A percentile compares a stretch with the other conserved stretches of the same genome.
These are phyloP conservation scores for Rhodotorula kratochvilovae DNA, from an alignment of 768 basidiomycete species.

Conservation along the genomic window DNA sequence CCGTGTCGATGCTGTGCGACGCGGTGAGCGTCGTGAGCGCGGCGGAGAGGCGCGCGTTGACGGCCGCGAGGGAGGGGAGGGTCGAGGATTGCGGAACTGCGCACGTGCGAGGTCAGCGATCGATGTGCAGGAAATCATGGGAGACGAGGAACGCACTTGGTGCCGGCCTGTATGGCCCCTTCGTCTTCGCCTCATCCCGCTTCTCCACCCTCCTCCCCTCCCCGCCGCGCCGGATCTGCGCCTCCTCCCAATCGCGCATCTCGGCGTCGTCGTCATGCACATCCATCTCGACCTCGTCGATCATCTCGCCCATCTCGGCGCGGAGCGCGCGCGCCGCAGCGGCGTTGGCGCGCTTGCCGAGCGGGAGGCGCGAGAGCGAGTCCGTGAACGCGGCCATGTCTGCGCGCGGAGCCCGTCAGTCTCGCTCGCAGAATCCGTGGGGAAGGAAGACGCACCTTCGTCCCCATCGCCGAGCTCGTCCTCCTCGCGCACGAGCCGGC, in stretches of 20 bases:
- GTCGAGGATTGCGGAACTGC: slow-evolving; percentile 48
- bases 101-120: background rate
- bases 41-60: slow-evolving; percentile 47
- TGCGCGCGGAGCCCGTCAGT: background rate
- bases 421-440: background rate
- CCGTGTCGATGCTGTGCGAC: slow-evolving; percentile 43
- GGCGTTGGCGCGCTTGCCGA: slow-evolving; percentile 49
- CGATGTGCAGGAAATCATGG: background rate
- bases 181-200: slow-evolving; percentile 19
- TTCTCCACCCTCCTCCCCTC: slow-evolving; percentile 29
- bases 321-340: slow-evolving; percentile 46
- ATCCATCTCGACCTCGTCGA: slow-evolving; percentile 50
- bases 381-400: slow-evolving; percentile 37
- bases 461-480: slow-evolving; percentile 49
- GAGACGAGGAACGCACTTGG: slow-evolving; percentile 45
- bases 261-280: slow-evolving; percentile 49
- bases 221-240: slow-evolving; percentile 47
- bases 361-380: slow-evolving; percentile 40
- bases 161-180: slow-evolving; percentile 44
- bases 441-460: slow-evolving; percentile 10
- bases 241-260: slow-evolving; percentile 43
- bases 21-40: slow-evolving; percentile 44
- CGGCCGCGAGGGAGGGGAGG: slow-evolving; percentile 47
- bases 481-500: slow-evolving; percentile 50
- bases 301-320: slow-evolving; percentile 49